phyloP scores from a whole-genome alignment of 2,329 filamentous ascomycete genomes.

The Penicillium occitanis region DNA sequence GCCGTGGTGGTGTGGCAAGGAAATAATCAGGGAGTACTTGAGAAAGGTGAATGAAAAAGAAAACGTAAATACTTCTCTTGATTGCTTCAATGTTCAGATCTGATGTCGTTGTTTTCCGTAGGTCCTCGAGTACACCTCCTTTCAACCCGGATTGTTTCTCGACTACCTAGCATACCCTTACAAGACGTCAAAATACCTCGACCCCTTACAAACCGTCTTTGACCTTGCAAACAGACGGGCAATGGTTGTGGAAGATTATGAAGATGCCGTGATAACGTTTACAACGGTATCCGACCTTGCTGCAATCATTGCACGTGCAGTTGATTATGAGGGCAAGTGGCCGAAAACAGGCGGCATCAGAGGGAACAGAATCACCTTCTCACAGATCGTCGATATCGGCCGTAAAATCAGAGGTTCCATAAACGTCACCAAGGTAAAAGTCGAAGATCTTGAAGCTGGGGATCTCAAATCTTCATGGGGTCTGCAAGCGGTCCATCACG shows the following conservation, averaged over 20 bases:
- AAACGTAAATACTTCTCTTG: neutral
- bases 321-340: slow-evolving; percentile 17
- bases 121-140: slow-evolving; percentile 16
- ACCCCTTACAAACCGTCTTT: slow-evolving; percentile 7
- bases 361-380: slow-evolving; percentile 10
- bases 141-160: slow-evolving; percentile 16
- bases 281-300: slow-evolving; percentile 14
- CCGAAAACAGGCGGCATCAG: slow-evolving; percentile 13
- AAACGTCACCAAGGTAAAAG: neutral
- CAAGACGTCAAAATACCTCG: slow-evolving; percentile 15
- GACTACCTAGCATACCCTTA: slow-evolving; percentile 16
- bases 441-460: slow-evolving; percentile 7
- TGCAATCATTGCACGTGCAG: slow-evolving; percentile 6
- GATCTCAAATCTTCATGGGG: slow-evolving; percentile 1
- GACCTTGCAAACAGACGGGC: slow-evolving; percentile 10
- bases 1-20: slow-evolving; percentile 1
- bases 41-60: slow-evolving; percentile 7
- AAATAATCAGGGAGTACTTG: slow-evolving; percentile 7
- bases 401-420: slow-evolving; percentile 6
- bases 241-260: slow-evolving; percentile 9
- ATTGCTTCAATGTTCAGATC: neutral
- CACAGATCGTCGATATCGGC: slow-evolving; percentile 7
- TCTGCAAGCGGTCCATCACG: slow-evolving; percentile 1
- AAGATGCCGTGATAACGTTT: slow-evolving; percentile 5
- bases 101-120: neutral